Evolutionary conservation across 345 rosid genomes (phyloP).

Genomic region (Ceriops zippeliana): DNA sequence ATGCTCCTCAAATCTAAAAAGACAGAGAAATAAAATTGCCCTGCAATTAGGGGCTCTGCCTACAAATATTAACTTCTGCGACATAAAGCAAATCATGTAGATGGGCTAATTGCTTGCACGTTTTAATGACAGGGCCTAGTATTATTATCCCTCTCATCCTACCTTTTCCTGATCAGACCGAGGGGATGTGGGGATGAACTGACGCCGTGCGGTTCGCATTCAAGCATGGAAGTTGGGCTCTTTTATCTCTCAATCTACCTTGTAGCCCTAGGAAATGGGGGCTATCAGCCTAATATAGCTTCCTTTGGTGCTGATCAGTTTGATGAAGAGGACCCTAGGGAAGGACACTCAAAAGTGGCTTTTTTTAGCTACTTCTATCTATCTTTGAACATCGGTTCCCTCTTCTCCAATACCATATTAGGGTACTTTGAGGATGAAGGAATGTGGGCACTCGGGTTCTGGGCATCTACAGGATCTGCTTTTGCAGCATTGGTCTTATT

Average conservation of each 20-base stretch:
- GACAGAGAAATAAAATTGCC: too few species aligned
- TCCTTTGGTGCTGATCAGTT: slow-evolving; percentile 97
- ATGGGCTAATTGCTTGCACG: slow-evolving; percentile 3
- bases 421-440: slow-evolving; percentile 94
- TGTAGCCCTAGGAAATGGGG: slow-evolving; percentile 89
- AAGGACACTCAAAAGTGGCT: slow-evolving; percentile 78
- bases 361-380: slow-evolving; percentile 98
- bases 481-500: slow-evolving; percentile 68
- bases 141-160: slow-evolving; percentile 65
- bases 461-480: slow-evolving; percentile 90
- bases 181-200: slow-evolving; percentile 69
- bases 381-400: slow-evolving; percentile 86
- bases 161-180: slow-evolving; percentile 74
- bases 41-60: too few species aligned
- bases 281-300: slow-evolving; percentile 96
- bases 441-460: slow-evolving; percentile 91
- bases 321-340: slow-evolving; percentile 83
- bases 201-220: slow-evolving; percentile 70
- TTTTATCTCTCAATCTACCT: slow-evolving; percentile 92
- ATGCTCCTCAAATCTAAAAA: too few species aligned
- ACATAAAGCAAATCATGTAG: neutral
- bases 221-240: slow-evolving; percentile 53
- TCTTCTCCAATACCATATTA: slow-evolving; percentile 88
- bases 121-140: slow-evolving; percentile 61
- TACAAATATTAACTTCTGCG: neutral